A percentile compares a stretch with the other conserved stretches of the same genome.
Conservation (phyloP, 2,329 filamentous ascomycete species). For the Aureobasidium uvarum region DNA sequence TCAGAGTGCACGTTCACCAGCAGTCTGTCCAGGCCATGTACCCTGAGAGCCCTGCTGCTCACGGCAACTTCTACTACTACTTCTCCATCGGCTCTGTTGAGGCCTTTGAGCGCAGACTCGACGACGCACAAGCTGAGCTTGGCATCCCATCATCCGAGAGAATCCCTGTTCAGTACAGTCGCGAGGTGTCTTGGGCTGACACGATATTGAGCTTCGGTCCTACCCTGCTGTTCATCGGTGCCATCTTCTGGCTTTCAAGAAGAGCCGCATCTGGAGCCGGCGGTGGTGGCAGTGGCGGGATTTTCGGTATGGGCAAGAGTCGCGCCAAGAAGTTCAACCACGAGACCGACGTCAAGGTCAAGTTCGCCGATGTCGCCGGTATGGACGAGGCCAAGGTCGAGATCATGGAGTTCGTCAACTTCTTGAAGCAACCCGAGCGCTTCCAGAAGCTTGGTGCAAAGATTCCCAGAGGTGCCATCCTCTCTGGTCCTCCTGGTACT, state of each 20-base stretch:
- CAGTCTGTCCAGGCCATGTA: slow-evolving; percentile 70
- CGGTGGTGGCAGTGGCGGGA: slow-evolving; percentile 64
- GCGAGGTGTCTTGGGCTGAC: slow-evolving; percentile 69
- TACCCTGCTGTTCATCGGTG: slow-evolving; percentile 79
- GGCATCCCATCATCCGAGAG: slow-evolving; percentile 82
- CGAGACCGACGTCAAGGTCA: slow-evolving; percentile 93
- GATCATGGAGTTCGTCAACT: slow-evolving; percentile 99
- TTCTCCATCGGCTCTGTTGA: slow-evolving; percentile 96
- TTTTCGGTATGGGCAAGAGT: slow-evolving; percentile 96
- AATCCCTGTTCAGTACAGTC: slow-evolving; percentile 86
- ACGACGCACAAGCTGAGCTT: slow-evolving; percentile 83
- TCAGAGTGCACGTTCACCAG: slow-evolving; percentile 76
- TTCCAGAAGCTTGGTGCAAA: slow-evolving; percentile 96
- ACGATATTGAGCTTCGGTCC: slow-evolving; percentile 80
- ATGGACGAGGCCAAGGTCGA: slow-evolving; percentile 98
- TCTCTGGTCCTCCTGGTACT: slow-evolving; percentile 96
- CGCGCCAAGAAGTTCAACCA: slow-evolving; percentile 97
- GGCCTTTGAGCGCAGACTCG: slow-evolving; percentile 83
- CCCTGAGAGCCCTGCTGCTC: slow-evolving; percentile 68
- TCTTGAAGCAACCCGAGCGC: slow-evolving; percentile 87
- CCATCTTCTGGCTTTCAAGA: slow-evolving; percentile 74
- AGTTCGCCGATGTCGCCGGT: slow-evolving; percentile 93
- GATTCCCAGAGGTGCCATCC: slow-evolving; percentile 93
- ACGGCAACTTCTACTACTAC: slow-evolving; percentile 76
- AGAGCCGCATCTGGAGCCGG: slow-evolving; percentile 65